phyloP scores from a whole-genome alignment of 768 basidiomycete genomes.

The Xerocomellus intermedius region DNA sequence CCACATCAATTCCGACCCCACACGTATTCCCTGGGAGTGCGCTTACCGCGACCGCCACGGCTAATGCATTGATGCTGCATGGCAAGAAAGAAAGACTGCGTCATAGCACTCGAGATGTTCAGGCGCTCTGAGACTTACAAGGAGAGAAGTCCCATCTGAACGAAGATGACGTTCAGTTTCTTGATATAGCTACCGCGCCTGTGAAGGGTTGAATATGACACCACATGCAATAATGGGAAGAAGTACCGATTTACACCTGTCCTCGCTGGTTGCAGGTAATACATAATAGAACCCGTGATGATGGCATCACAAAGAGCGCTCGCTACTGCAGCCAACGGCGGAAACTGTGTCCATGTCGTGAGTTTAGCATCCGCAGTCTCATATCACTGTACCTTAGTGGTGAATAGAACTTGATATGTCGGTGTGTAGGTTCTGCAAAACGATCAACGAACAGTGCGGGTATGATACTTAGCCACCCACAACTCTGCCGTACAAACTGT shows the following conservation, averaged over 20 bases:
- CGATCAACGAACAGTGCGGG: neutral
- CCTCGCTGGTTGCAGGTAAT: conserved; percentile 2
- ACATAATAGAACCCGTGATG: too few species aligned
- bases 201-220: neutral
- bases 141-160: conserved; percentile 20
- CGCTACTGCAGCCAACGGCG: conserved; percentile 7
- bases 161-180: conserved; percentile 12
- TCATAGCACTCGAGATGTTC: neutral
- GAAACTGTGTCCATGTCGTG: conserved; percentile 1
- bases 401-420: conserved; percentile 1
- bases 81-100: neutral
- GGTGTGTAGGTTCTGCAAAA: conserved; percentile 8
- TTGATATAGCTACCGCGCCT: conserved; percentile 12
- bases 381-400: conserved; percentile 3
- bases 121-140: conserved; percentile 10
- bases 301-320: too few species aligned
- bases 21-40: neutral
- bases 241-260: conserved; percentile 13
- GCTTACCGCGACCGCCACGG: conserved; percentile 13
- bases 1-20: neutral
- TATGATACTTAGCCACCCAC: conserved; percentile 7
- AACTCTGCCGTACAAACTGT: conserved; percentile 1
- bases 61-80: conserved; percentile 9
- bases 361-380: neutral
- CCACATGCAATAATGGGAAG: too few species aligned